phyloP scores from a whole-genome alignment of 202 grass and related monocot species.

The Zizania palustris region DNA sequence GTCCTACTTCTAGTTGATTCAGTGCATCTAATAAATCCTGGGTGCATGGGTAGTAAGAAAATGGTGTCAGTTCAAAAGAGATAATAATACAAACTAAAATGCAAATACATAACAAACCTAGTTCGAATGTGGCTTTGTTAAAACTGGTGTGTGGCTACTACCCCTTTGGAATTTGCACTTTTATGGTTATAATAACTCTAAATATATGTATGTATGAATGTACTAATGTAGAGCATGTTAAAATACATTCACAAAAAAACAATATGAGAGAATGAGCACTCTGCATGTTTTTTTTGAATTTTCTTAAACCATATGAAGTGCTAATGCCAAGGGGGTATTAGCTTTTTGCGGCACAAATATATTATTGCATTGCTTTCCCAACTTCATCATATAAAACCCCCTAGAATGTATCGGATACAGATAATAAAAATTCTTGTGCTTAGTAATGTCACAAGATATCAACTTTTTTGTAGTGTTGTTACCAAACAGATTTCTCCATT shows the following conservation, averaged over 20 bases:
- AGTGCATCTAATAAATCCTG: constrained; percentile 94
- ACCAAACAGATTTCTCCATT: too few relatives aligned
- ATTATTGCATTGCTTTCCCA: too few relatives aligned
- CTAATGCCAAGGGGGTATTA: neutral
- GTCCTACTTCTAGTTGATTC: constrained; percentile 86
- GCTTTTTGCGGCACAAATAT: too few relatives aligned
- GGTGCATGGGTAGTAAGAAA: constrained; percentile 34
- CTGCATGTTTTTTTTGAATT: neutral
- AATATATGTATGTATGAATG: neutral
- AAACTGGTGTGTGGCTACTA: neutral
- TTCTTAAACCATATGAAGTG: neutral
- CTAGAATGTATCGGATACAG: neutral
- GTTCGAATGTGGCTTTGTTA: neutral
- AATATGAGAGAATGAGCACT: neutral
- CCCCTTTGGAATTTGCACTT: neutral
- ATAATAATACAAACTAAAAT: constrained; percentile 31
- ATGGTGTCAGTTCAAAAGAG: constrained; percentile 24
- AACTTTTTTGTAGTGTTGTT: too few relatives aligned
- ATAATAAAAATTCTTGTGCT: neutral
- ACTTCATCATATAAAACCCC: neutral
- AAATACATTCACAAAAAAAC: neutral
- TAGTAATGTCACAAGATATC: too few relatives aligned
- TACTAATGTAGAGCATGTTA: neutral
- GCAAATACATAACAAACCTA: constrained; percentile 13
- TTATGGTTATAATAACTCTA: neutral